A percentile compares a stretch with the other conserved stretches of the same genome.
Evolutionary conservation across 2,329 filamentous ascomycete species (phyloP).

Genomic region (Herpotrichia juniperi): DNA sequence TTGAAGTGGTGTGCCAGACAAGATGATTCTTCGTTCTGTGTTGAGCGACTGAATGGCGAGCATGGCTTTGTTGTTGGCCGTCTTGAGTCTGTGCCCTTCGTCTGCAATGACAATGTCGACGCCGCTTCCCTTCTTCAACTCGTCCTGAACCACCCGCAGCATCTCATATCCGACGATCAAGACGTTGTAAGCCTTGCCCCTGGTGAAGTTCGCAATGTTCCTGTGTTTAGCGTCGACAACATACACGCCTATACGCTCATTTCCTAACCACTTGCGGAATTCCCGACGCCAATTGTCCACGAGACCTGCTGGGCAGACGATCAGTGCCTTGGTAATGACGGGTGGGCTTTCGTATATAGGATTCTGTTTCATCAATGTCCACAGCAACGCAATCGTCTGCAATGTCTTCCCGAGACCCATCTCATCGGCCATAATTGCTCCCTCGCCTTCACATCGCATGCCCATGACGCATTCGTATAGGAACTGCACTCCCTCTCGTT

Average conservation of each 20-base stretch:
- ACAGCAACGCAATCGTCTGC: constrained; percentile 73
- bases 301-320: constrained; percentile 74
- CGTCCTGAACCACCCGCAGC: constrained; percentile 68
- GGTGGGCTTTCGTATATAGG: constrained; percentile 65
- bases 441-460: constrained; percentile 69
- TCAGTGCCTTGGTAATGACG: constrained; percentile 72
- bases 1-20: constrained; percentile 72
- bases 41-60: constrained; percentile 69
- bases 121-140: constrained; percentile 65
- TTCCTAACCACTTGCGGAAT: constrained; percentile 75
- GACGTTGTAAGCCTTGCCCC: constrained; percentile 69
- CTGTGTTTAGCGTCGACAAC: constrained; percentile 64
- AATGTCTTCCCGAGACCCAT: constrained; percentile 79
- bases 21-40: constrained; percentile 65
- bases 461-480: constrained; percentile 80
- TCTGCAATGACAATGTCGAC: constrained; percentile 76
- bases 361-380: constrained; percentile 76
- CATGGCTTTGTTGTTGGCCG: constrained; percentile 71
- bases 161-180: constrained; percentile 79
- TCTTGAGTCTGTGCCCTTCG: constrained; percentile 72
- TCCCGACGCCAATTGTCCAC: constrained; percentile 77
- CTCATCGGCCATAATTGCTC: constrained; percentile 75
- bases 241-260: constrained; percentile 72
- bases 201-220: constrained; percentile 71
- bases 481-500: constrained; percentile 72